Evolutionary conservation across 1,284 basidiomycete genomes (phyloP), one percentile per base, ranked within the genome.

Genomic region (Apiotrichum veenhuisii): DNA sequence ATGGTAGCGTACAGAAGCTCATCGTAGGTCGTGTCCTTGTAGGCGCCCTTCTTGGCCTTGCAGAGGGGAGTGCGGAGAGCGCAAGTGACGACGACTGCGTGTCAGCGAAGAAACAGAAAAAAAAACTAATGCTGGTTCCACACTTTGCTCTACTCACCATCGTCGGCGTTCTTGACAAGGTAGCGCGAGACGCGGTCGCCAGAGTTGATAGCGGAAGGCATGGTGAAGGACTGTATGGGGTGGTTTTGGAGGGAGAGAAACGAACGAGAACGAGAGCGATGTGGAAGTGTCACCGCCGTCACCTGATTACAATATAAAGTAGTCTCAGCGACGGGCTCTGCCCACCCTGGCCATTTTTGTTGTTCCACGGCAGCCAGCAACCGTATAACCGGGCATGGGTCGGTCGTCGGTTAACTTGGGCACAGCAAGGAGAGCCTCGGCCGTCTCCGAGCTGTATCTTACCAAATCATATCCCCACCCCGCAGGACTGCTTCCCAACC

Each of bases 1-100:
- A 66, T 50, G 30, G 64, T 59, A 5, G 55, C 56, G 37, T 57
- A 52, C 37, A 66, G 59, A 23, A 66, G 57, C 46, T 53, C 59
- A 40, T 66, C 63, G 49, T 56, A 63, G 12, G 61, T 54, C 8
- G 59, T 55, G 48, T 66, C 63, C 46, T 56, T 54, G 59, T 54
- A 66, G 10, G 53, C 61, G 14, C 65, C 65, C 59, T 59, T 63
- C 26, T 56, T 57, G n/a, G 65, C 65, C 55, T 64, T 59, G 36
- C 63, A 63, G 18, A 66, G 53, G 18, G 65, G 58, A 9, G 61
- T 66, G 46, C 65, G 61, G 45, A 58, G 57, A 30, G 65, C 65
- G 33, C 61, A 66, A 30, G 58, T 60, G 27, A 60, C 52, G 40
- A 60, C 58, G 49, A 60, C 58, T 58, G 41, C 7, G 4, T 4